Evolutionary conservation across 2,329 filamentous ascomycete species (phyloP).

Genomic region (Chrysoporthe austroafricana): DNA sequence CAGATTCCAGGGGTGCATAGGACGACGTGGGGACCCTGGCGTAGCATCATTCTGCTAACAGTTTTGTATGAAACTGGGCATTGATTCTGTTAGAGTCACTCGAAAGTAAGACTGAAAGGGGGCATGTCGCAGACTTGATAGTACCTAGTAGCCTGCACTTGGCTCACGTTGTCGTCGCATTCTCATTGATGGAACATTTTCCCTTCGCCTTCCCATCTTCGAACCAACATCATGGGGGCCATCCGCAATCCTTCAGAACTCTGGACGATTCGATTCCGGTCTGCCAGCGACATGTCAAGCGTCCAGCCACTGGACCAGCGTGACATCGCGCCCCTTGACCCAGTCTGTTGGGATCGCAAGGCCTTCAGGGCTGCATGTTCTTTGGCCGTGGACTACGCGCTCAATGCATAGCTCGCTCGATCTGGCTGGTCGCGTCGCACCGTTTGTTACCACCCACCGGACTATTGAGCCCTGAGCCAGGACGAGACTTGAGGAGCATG

Average conservation of each 20-base stretch:
- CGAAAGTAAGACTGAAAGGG: background rate
- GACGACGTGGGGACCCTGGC: background rate
- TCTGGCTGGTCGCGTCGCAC: background rate
- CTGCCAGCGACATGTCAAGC: background rate
- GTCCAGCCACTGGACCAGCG: background rate
- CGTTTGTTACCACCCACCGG: background rate
- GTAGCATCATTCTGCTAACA: background rate
- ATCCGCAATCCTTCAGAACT: conserved; percentile 3
- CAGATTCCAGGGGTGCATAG: background rate
- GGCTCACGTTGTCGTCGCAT: background rate
- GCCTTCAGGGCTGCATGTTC: background rate
- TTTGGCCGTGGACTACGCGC: background rate
- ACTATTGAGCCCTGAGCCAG: background rate
- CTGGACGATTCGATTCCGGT: background rate
- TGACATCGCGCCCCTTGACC: background rate
- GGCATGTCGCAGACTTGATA: no score
- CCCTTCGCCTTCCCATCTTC: background rate
- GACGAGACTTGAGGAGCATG: background rate
- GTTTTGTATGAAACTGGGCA: background rate
- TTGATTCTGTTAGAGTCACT: background rate
- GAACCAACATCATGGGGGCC: background rate
- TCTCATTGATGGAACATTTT: conserved; percentile 18
- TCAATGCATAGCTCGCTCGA: background rate
- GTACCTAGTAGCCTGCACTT: no score
- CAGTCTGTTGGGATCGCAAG: conserved; percentile 8